phyloP scores from a whole-genome alignment of 345 rosid genomes.

The Arabidopsis arenosa region DNA sequence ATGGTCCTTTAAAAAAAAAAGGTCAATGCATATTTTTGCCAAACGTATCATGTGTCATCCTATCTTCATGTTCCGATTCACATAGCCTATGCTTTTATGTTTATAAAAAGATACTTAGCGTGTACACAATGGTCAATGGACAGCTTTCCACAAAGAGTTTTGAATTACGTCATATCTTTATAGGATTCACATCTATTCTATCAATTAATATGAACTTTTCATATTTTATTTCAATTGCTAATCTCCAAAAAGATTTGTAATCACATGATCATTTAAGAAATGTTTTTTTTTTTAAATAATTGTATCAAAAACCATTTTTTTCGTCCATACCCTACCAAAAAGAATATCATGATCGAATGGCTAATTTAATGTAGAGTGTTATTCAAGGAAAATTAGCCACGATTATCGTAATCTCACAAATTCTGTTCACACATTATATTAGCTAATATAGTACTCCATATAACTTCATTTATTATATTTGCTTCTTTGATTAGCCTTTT shows the following conservation, averaged over 20 bases:
- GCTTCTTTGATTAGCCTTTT: slow-evolving; percentile 47
- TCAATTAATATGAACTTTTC: slow-evolving; percentile 8
- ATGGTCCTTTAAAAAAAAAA: neutral
- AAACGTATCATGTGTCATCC: slow-evolving; percentile 30
- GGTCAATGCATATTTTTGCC: neutral
- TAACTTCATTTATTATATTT: slow-evolving; percentile 19
- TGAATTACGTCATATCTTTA: slow-evolving; percentile 12
- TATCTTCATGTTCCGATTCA: slow-evolving; percentile 28
- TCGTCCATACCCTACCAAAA: slow-evolving; percentile 43
- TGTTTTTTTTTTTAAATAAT: neutral
- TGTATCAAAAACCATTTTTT: slow-evolving; percentile 24
- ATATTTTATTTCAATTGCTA: slow-evolving; percentile 6
- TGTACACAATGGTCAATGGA: slow-evolving; percentile 30
- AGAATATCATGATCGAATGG: slow-evolving; percentile 27
- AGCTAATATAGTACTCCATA: slow-evolving; percentile 8
- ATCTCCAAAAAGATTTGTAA: slow-evolving; percentile 28
- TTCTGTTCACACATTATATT: slow-evolving; percentile 43
- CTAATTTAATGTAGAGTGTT: slow-evolving; percentile 37
- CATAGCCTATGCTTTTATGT: slow-evolving; percentile 31
- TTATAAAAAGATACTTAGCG: slow-evolving; percentile 33
- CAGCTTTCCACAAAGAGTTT: slow-evolving; percentile 26
- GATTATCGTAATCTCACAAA: slow-evolving; percentile 26
- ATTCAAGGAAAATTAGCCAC: slow-evolving; percentile 34
- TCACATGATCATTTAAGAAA: slow-evolving; percentile 17
- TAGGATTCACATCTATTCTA: slow-evolving; percentile 19